These are phyloP conservation scores for Pleodorina starrii DNA, from an alignment of 139 green algal species.

Conservation along the genomic window DNA sequence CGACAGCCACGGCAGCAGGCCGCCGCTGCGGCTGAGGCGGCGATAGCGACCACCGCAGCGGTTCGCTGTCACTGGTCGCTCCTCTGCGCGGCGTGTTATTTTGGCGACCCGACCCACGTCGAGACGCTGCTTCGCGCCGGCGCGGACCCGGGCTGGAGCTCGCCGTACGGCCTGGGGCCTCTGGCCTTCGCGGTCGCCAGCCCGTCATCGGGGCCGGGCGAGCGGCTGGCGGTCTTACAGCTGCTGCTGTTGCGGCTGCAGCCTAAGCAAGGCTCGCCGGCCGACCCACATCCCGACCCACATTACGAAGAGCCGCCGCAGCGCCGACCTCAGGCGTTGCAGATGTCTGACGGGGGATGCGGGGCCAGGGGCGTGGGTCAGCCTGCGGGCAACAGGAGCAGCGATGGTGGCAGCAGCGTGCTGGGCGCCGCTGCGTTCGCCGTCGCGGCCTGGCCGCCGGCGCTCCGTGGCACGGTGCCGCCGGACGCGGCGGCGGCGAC, in stretches of 20 bases:
- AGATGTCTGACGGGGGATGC: no score
- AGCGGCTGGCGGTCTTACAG: background rate
- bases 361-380: no score
- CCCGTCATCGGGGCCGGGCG: background rate
- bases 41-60: background rate
- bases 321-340: no score
- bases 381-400: background rate
- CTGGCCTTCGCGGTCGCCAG: background rate
- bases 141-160: background rate
- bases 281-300: background rate
- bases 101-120: background rate
- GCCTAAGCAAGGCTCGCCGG: background rate
- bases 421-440: background rate
- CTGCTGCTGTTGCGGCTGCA: background rate
- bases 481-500: background rate
- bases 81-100: slow-evolving; percentile 7
- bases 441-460: background rate
- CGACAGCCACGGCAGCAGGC: background rate
- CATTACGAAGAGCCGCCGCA: background rate
- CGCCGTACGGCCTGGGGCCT: background rate
- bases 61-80: background rate
- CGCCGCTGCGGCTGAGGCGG: background rate
- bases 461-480: background rate
- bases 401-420: background rate
- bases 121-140: slow-evolving; percentile 1